Base-by-base conservation (phyloP, 306 rosid species). In the Senna siamea region DNA sequence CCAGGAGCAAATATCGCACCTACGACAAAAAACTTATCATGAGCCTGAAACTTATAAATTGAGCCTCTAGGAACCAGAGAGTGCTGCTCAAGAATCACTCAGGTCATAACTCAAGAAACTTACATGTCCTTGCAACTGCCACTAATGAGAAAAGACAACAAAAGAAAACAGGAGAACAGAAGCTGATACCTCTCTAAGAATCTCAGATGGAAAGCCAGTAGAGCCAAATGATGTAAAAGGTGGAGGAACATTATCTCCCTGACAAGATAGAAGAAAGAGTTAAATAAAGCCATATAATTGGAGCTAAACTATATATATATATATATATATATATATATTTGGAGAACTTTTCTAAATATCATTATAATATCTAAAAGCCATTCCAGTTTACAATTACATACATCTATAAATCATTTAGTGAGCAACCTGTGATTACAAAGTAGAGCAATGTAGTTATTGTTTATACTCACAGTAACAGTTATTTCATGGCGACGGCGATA, bases 1-100 rank as follows among this genome's bases (percentile, higher is more conserved):
- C 88, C 88, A 80, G 99, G 99, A 95, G 98, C 99, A 81, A 94
- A 95, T 91, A 95, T 95, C 99, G 98, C 99, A 95, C 97, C 99
- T 95, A 92, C 92, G 97, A 92, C 96, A 87, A 91, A 80, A 92
- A 70, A 84, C 87, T 78, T 75, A 84, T 87, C 86, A 82, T 84
- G 93, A 92, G 92, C 80, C 89, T 83, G 86, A 85, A 92, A 83
- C 91, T 90, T 87, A 30, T 40, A 77, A 77, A 75, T 80, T 80
- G 82, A 83, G 83, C 89, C 96, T 87, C 91, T 88, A 87, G 92
- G 85, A 92, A 92, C 84, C 90, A 83, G 76, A 83, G 76, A 88
- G 72, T 79, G 79, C 87, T 84, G 82, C 81, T 78, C 79, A 85
- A 79, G 59, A 78, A 88, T 82, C 80, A 85, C 64, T 83, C 62